Evolutionary conservation across 1,284 basidiomycete species (phyloP), one percentile per base, ranked within the genome.

Genomic region (Fistulinella staudtii): DNA sequence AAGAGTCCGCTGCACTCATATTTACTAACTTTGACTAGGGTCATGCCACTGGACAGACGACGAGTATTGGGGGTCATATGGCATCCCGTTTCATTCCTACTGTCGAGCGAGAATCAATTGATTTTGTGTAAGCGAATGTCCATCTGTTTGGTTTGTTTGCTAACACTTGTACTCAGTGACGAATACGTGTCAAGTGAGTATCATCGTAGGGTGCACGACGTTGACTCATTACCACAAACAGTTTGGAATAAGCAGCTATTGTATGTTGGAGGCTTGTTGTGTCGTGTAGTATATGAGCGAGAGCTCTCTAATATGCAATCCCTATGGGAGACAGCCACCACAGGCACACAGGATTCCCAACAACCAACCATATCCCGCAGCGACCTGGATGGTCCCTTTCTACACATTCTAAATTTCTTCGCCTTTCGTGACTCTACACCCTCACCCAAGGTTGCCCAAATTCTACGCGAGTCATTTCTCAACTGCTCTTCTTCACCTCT

Each of bases 51-150:
- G 85, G 78, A 18, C 95, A 99, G 67, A 96, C 93, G 5, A 96
- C 93, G 3, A 92, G 93, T 36, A 82, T 96, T 36, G 90, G 89
- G 3, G 93, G 93, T 0, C 92, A 95, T 58, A 81, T 98, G 65
- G 82, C 92, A 2, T 86, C 91, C 2, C 77, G 93, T 8, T 98
- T 98, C 63, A 96, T 99, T 47, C 93, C 93, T 1, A 99, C 95
- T 0, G 95, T 98, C 3, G 95, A 99, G 66, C 80, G 95, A 51
- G 95, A 99, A 67, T 91, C 89, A 0, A 85, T 97, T 51, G 93
- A 96, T 66, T 70, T 93, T 6, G 84, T 49, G 51, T 52, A 43
- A 31, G 53, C 15, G 3, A 8, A 3, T n/a, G 9, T n/a, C 34
- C 33, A 28, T 30, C 15, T n/a, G n/a, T n/a, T 21, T 20, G 5